Conservation (phyloP, 176 grass and related monocot genomes). For the Raddia guianensis region DNA sequence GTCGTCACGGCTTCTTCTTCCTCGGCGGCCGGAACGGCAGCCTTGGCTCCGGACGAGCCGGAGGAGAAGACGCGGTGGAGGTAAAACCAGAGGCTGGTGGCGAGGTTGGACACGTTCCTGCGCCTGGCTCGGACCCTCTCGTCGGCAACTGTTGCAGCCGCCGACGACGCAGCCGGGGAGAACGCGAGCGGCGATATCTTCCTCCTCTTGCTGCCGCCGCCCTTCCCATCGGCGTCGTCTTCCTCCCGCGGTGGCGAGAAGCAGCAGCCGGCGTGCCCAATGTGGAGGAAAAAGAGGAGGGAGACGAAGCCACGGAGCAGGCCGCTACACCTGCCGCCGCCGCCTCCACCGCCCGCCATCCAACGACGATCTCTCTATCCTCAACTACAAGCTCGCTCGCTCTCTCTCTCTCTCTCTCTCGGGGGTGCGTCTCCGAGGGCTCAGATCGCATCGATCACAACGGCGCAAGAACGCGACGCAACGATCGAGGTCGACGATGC, state of each 20-base stretch:
- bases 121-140: constrained; percentile 8
- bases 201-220: constrained; percentile 59
- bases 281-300: constrained; percentile 66
- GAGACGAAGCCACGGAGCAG: constrained; percentile 55
- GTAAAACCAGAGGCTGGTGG: constrained; percentile 45
- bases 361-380: background rate
- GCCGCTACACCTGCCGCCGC: constrained; percentile 6
- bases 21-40: background rate
- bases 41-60: constrained; percentile 17
- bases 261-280: constrained; percentile 61
- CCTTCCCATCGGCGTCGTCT: constrained; percentile 9
- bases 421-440: background rate
- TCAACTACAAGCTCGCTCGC: background rate
- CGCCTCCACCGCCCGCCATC: constrained; percentile 35
- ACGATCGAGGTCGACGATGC: background rate
- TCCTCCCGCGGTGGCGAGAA: constrained; percentile 48
- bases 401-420: too few species aligned
- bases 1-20: constrained; percentile 22
- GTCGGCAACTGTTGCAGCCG: constrained; percentile 15
- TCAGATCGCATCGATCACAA: constrained; percentile 37
- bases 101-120: constrained; percentile 43
- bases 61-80: constrained; percentile 57
- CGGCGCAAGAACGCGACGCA: background rate
- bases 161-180: constrained; percentile 35
- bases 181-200: constrained; percentile 65